A percentile compares a stretch with the other conserved stretches of the same genome.
These are phyloP conservation scores for Nitzschia sp. DNA, from an alignment of 108 stramenopile species.

Conservation along the genomic window DNA sequence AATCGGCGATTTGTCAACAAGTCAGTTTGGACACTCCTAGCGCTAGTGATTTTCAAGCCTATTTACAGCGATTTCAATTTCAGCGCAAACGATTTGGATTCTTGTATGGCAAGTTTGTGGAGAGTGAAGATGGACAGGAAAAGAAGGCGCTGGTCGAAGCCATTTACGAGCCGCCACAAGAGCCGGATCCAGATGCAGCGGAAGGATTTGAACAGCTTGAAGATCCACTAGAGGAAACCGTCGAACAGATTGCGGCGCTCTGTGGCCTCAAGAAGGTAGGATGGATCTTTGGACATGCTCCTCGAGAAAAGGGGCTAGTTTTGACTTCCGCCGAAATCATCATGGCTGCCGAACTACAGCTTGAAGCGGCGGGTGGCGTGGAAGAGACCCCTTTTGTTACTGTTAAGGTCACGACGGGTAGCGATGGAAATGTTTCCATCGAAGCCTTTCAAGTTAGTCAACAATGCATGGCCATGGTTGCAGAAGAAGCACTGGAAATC, in stretches of 20 bases:
- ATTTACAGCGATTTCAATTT: slow-evolving; percentile 86
- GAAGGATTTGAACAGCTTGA: slow-evolving; percentile 91
- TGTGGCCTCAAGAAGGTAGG: slow-evolving; percentile 89
- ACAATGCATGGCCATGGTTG: slow-evolving; percentile 99
- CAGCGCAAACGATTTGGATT: slow-evolving; percentile 86
- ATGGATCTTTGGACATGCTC: slow-evolving; percentile 96
- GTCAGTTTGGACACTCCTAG: slow-evolving; percentile 73
- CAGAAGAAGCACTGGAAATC: slow-evolving; percentile 91
- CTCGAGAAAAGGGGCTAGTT: slow-evolving; percentile 90
- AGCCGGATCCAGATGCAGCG: slow-evolving; percentile 70
- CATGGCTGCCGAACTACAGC: slow-evolving; percentile 93
- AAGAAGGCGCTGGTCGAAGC: slow-evolving; percentile 83
- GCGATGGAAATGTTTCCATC: slow-evolving; percentile 82
- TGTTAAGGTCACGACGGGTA: slow-evolving; percentile 80
- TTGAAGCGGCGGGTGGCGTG: slow-evolving; percentile 94
- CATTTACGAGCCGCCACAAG: slow-evolving; percentile 98
- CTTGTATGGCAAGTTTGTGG: slow-evolving; percentile 87
- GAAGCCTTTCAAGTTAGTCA: slow-evolving; percentile 94
- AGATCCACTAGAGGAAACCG: slow-evolving; percentile 89
- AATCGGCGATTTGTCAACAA: slow-evolving; percentile 62
- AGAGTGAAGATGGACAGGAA: slow-evolving; percentile 40
- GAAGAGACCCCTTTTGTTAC: slow-evolving; percentile 96
- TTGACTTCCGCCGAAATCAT: slow-evolving; percentile 90
- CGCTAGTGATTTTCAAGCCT: slow-evolving; percentile 76
- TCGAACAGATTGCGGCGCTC: slow-evolving; percentile 76